Percentiles rank a stretch among this genome's conserved stretches.
Evolutionary conservation across 495 filamentous ascomycete species (phyloP).

Genomic region (Geoglossum glabrum): DNA sequence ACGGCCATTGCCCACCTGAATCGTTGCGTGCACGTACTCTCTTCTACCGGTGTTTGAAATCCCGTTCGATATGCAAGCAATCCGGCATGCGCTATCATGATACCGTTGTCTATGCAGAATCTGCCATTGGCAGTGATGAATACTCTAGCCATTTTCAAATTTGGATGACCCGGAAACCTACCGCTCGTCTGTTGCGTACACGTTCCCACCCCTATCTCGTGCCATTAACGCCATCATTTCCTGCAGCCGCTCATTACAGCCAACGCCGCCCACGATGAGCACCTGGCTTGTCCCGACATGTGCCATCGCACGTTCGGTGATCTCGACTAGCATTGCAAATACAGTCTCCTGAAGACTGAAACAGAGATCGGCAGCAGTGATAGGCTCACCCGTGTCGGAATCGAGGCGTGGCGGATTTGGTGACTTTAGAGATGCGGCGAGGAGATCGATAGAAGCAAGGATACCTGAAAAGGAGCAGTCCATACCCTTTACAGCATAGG

Average conservation of each 20-base stretch:
- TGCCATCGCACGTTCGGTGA: conserved; percentile 95
- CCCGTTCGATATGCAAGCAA: conserved; percentile 66
- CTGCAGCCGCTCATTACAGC: conserved; percentile 89
- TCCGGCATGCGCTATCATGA: conserved; percentile 98
- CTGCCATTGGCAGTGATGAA: conserved; percentile 17
- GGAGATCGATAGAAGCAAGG: conserved; percentile 54
- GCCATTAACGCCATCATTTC: conserved; percentile 99
- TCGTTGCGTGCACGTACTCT: conserved; percentile 78
- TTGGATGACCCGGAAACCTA: too few species aligned
- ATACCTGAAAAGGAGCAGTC: conserved; percentile 91
- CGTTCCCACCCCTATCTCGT: conserved; percentile 66
- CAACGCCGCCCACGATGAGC: conserved; percentile 90
- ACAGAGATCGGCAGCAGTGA: conserved; percentile 77
- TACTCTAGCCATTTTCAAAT: neutral
- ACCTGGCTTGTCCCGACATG: conserved; percentile 85
- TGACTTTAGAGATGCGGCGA: conserved; percentile 42
- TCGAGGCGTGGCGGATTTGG: conserved; percentile 10
- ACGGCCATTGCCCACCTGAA: conserved; percentile 26
- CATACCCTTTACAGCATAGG: conserved; percentile 96
- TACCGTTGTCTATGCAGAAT: conserved; percentile 97
- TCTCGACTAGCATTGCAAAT: conserved; percentile 93
- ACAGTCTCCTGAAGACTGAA: conserved; percentile 91
- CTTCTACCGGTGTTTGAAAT: conserved; percentile 51
- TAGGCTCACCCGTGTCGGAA: conserved; percentile 23
- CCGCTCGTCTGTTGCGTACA: conserved; percentile 79